A percentile compares a stretch with the other conserved stretches of the same genome.
These are phyloP conservation scores for Allium cepa DNA, from an alignment of 106 monocot genomes.

Conservation along the genomic window DNA sequence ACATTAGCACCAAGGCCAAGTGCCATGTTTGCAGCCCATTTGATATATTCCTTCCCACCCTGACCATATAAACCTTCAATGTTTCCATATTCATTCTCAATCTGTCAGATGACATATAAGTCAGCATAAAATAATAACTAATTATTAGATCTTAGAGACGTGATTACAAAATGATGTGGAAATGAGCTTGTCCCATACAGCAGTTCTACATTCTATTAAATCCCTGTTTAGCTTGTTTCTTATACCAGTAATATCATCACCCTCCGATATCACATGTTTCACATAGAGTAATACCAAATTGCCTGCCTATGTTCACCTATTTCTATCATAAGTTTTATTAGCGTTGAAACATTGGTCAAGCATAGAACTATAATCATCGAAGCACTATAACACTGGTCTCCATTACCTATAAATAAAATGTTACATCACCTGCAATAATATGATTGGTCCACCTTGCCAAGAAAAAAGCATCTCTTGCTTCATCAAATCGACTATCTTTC, in stretches of 20 bases:
- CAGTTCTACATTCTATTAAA: too few species aligned
- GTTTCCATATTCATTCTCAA: slow-evolving; percentile 99
- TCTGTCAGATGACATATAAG: slow-evolving; percentile 35
- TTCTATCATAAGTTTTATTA: too few species aligned
- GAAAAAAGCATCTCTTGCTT: slow-evolving; percentile 79
- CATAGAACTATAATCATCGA: too few species aligned
- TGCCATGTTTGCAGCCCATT: slow-evolving; percentile 93
- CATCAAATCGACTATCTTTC: slow-evolving; percentile 83
- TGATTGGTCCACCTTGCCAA: slow-evolving; percentile 99
- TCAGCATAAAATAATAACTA: not conserved
- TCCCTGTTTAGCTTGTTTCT: too few species aligned
- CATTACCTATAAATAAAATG: too few species aligned
- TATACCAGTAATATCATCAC: too few species aligned
- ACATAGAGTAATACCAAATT: too few species aligned
- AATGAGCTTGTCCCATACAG: too few species aligned
- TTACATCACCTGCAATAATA: slow-evolving; percentile 66
- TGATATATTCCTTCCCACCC: slow-evolving; percentile 66
- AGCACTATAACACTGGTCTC: too few species aligned
- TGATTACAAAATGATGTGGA: not conserved
- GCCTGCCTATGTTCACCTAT: too few species aligned
- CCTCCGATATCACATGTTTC: too few species aligned
- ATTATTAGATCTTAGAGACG: not conserved
- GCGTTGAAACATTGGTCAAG: too few species aligned
- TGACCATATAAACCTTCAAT: slow-evolving; percentile 76
- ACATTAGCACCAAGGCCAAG: slow-evolving; percentile 63